Evolutionary conservation across 345 rosid species (phyloP).

Genomic region (Linum trigynum): DNA sequence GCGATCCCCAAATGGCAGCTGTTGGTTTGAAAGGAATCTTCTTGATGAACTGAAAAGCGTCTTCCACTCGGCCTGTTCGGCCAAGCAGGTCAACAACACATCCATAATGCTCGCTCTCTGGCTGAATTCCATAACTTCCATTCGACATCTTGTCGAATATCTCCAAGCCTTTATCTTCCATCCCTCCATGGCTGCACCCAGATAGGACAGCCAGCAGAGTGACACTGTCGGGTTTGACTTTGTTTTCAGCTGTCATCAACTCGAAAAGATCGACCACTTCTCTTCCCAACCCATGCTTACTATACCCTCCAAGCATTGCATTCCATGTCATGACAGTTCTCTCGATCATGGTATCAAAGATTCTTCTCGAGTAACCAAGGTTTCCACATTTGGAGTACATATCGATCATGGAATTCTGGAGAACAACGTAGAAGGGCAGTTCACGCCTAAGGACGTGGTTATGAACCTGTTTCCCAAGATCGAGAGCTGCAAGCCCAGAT

Average conservation of each 20-base stretch:
- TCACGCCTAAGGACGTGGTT: constrained; percentile 55
- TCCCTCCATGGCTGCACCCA: constrained; percentile 88
- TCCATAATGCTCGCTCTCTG: constrained; percentile 71
- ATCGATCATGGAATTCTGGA: constrained; percentile 75
- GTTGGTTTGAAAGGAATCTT: constrained; percentile 69
- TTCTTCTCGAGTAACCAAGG: constrained; percentile 46
- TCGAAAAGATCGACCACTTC: constrained; percentile 58
- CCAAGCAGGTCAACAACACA: constrained; percentile 83
- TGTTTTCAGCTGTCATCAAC: constrained; percentile 53
- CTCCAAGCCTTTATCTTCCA: constrained; percentile 62
- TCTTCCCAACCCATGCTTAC: constrained; percentile 71
- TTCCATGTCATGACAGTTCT: constrained; percentile 77
- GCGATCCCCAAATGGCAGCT: constrained; percentile 74
- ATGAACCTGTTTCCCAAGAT: constrained; percentile 83
- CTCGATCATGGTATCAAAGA: constrained; percentile 61
- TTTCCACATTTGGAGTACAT: constrained; percentile 93
- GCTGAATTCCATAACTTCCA: constrained; percentile 35
- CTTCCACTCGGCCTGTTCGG: constrained; percentile 69
- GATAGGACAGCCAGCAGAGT: constrained; percentile 75
- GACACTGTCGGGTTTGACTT: constrained; percentile 57
- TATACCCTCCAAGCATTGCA: constrained; percentile 75
- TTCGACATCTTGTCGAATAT: constrained; percentile 47
- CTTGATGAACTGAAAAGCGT: constrained; percentile 49
- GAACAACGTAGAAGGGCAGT: constrained; percentile 50
- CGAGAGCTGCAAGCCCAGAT: constrained; percentile 73